Base-by-base conservation (phyloP, 768 basidiomycete genomes). In the Ramaria sp. region DNA sequence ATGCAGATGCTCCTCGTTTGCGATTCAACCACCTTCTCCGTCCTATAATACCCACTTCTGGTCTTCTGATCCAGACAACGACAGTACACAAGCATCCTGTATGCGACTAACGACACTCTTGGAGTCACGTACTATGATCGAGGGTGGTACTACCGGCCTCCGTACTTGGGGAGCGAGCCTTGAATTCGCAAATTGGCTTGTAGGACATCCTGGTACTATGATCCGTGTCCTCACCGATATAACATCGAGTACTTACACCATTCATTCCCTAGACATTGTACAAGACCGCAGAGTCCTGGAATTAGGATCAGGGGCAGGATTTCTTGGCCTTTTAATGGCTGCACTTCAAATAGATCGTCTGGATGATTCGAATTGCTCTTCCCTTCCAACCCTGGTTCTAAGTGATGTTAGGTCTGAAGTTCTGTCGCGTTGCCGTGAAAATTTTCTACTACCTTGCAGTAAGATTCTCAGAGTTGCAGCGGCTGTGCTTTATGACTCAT, bases 161-260 rank as follows among this genome's bases (percentile, higher is more conserved):
- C 75, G 85, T 54, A 91, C 88, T 7, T 91, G 89, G 89, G 72
- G 75, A 30, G 86, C 89, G 5, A 84, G 86, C 61, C 77, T 84
- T 45, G 70, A 78, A 31, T 71, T 91, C 19, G 80, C 81, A 0
- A 76, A 83, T 49, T 83, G 81, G 63, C 70, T 91, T 22, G 75
- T 80, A 19, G 59, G 63, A 9, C 72, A 84, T 63, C 71, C 81
- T 66, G 76, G 88, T 86, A 68, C 61, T 66, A 33, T 48, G 19
- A 27, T 34, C 57, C 30, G 12, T 6, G 11, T 42, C 12, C 20
- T 19, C 24, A 57, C 53, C 57, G 33, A 31, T 10, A 17, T n/a
- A 37, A 45, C 24, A 19, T 7, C 10, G 24, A 20, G 4, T 19
- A 30, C 37, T 48, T 19, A 34, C 55, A 27, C 38, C 50, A 39